Base-by-base conservation (phyloP, 257 asterid species). In the Sherardia arvensis region DNA sequence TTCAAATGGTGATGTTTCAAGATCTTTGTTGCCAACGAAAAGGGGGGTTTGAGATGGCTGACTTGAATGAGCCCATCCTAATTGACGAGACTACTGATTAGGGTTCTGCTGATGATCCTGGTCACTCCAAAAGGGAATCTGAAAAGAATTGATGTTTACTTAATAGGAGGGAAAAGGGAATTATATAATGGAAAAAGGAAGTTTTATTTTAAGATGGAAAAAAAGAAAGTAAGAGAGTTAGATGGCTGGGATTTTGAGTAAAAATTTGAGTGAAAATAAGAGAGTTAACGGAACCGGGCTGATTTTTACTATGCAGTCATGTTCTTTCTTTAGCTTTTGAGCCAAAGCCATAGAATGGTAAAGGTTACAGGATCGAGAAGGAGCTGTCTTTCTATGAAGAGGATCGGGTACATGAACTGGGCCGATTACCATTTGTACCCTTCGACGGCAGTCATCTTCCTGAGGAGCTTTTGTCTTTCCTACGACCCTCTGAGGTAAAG, bases 31-130 rank as follows among this genome's bases (percentile, higher is more conserved):
- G 61, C 43, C 5, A 47, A 15, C 29, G 61, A 66, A 62, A 68
- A 67, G 77, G 66, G n/a, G 70, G 59, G 51, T 22, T 53, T 47
- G 61, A 53, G 60, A 61, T 67, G 65, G 80, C 72, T 47, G 77
- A 79, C 73, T 57, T 65, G 66, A 73, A 75, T 29, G 73, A 73
- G 28, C 74, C 82, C 7, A 21, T 70, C 61, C 61, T 32, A 25
- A 43, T 54, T 25, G 73, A 65, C 51, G 77, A 69, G 34, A 12
- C 28, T 27, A 47, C 74, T 62, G 47, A 55, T 17, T 51, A 69
- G 15, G 56, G 53, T 32, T 64, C 71, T 15, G 67, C 58, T 25
- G 64, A 55, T 10, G 64, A 68, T 70, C 48, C 64, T 43, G 56
- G 51, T 29, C 48, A 22, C 36, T 56, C 38, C 11, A 21, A 60